phyloP scores from a whole-genome alignment of 129 eudicot genomes.

The Oenanthe sinensis region DNA sequence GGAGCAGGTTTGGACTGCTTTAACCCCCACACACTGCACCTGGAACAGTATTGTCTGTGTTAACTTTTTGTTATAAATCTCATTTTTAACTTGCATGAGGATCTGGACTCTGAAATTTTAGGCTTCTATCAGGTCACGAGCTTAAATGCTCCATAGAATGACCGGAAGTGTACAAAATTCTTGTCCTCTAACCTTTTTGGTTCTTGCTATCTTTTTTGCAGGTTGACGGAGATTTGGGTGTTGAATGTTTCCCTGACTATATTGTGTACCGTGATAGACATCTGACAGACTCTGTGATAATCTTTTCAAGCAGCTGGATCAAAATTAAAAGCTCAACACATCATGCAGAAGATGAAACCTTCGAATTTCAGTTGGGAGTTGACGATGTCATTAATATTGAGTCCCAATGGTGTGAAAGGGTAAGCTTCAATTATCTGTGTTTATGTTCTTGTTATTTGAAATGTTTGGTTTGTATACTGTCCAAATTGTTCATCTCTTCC shows the following conservation, averaged over 20 bases:
- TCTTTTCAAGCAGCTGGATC: conserved; percentile 36
- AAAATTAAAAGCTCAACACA: conserved; percentile 33
- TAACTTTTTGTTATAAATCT: background rate
- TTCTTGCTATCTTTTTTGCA: conserved; percentile 21
- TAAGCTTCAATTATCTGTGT: conserved; percentile 22
- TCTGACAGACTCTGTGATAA: conserved; percentile 40
- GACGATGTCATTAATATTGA: conserved; percentile 51
- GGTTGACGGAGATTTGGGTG: conserved; percentile 33
- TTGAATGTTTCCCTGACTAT: conserved; percentile 61
- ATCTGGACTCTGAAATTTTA: background rate
- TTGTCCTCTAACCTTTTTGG: background rate
- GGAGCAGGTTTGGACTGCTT: background rate
- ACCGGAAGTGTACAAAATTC: background rate
- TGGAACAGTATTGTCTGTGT: too few species aligned
- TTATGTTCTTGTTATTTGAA: background rate
- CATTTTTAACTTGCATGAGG: background rate
- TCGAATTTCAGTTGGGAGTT: conserved; percentile 39
- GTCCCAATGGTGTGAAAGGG: conserved; percentile 50
- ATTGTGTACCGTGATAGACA: conserved; percentile 33
- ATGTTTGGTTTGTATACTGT: background rate
- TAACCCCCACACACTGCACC: too few species aligned
- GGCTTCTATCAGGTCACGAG: background rate
- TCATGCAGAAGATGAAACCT: conserved; percentile 24
- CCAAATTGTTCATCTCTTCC: conserved; percentile 2
- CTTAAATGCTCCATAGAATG: background rate